Evolutionary conservation across 352 stramenopile genomes (phyloP).

Genomic region (Globisporangium cederbergense): DNA sequence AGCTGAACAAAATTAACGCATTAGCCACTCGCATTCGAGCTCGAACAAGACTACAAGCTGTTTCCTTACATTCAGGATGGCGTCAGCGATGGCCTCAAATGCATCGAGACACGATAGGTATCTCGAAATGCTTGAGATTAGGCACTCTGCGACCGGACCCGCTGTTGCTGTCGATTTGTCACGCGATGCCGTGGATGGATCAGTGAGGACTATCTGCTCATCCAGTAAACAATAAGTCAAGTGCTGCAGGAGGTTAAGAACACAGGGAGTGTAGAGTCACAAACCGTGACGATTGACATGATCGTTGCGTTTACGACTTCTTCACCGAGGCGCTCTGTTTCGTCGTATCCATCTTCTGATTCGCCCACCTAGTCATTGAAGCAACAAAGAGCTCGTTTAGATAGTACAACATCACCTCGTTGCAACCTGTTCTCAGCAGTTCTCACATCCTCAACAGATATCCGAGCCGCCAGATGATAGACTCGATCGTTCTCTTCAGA

Average conservation of each 20-base stretch:
- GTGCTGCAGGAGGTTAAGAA: neutral
- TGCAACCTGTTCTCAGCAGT: neutral
- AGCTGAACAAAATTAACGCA: neutral
- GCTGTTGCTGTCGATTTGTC: neutral
- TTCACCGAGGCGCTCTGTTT: conserved; percentile 18
- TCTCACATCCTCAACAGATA: neutral
- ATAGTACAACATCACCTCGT: neutral
- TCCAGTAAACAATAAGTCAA: neutral
- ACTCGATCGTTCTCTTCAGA: conserved; percentile 34
- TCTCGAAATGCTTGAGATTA: conserved; percentile 12
- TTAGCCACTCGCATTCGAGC: neutral
- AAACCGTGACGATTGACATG: conserved; percentile 25
- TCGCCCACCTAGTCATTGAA: neutral
- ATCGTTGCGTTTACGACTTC: conserved; percentile 23
- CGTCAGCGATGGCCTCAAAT: neutral
- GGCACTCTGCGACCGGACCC: neutral
- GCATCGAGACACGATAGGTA: neutral
- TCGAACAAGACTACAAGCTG: neutral
- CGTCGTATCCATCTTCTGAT: conserved; percentile 14
- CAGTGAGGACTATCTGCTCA: conserved; percentile 3
- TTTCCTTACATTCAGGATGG: conserved; percentile 12
- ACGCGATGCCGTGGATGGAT: neutral
- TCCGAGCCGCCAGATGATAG: conserved; percentile 15
- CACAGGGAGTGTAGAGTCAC: neutral
- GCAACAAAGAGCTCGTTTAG: no score